Base-by-base conservation (phyloP, 192 early-diverging fungal genomes). In the Coemansia sp. region DNA sequence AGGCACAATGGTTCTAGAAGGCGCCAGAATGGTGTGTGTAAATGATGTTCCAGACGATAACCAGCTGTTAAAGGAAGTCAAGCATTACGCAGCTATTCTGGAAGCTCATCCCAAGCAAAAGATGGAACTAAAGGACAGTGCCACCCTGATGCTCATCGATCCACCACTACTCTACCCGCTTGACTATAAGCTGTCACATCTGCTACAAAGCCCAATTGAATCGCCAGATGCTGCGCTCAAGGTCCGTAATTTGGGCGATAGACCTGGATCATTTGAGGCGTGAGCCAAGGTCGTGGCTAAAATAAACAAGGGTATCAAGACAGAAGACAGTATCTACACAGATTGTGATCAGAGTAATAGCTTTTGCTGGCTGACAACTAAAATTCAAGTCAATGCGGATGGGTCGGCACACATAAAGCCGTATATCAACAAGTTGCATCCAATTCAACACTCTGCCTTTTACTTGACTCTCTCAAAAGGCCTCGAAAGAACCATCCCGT, bases 361-460 rank as follows among this genome's bases (percentile, higher is more conserved):
- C 2, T 49, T 34, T 21, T 63, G 53, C 31, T 89, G 88, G 89
- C 74, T 90, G 10, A 87, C 89, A 3, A 64, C 81, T 2, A 87
- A 87, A 18, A 84, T 88, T 58, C 45, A 68, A 2, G 68, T 89
- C 1, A 30, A 16, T 5, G 35, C 66, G 0, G 66, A 75, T 23
- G 86, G 87, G 3, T 28, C 65, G 0, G 71, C 81, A 18, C 20
- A 16, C 8, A 64, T 85, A 45, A 25, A 46, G 12, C 86, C 85
- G 2, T 90, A 90, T 68, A 90, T 91, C 84, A 89, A 90, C 82
- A 88, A 87, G 29, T 56, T 89, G 23, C 74, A 87, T 43, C 87
- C 84, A 1, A 20, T 40, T 13, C 59, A 77, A 7, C 57, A 71
- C 43, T 53, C 66, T 12, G 67, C 66, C 2, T 40, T 85, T 66